These are phyloP conservation scores for Dipodascopsis uninucleata DNA, from an alignment of 805 yeast genomes.

Conservation along the genomic window DNA sequence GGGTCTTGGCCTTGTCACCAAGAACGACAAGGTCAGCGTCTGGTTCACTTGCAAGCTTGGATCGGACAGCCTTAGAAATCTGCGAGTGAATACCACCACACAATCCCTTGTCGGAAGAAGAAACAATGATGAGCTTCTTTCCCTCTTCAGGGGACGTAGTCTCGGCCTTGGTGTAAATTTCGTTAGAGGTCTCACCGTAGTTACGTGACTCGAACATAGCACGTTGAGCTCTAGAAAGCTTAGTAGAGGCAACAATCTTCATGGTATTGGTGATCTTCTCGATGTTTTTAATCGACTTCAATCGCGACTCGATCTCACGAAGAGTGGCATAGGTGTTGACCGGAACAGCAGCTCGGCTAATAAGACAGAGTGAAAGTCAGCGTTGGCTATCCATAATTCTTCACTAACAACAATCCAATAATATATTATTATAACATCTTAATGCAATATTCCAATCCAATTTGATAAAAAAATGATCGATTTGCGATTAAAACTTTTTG, in stretches of 20 bases:
- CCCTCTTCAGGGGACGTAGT: slow-evolving; percentile 33
- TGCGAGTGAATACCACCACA: slow-evolving; percentile 98
- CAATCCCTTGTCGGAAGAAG: slow-evolving; percentile 95
- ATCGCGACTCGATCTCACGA: slow-evolving; percentile 97
- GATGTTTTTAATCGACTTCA: slow-evolving; percentile 96
- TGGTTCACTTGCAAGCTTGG: slow-evolving; percentile 37
- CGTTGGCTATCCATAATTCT: neutral
- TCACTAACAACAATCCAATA: neutral
- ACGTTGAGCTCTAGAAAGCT: slow-evolving; percentile 91
- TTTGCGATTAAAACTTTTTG: neutral
- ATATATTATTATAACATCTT: neutral
- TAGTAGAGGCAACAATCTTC: slow-evolving; percentile 98
- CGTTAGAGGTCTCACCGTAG: slow-evolving; percentile 73
- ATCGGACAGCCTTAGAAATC: slow-evolving; percentile 82
- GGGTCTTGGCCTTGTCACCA: slow-evolving; percentile 93
- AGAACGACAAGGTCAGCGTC: slow-evolving; percentile 69
- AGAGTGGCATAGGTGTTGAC: slow-evolving; percentile 62
- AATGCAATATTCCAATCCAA: neutral
- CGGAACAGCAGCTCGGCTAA: slow-evolving; percentile 12
- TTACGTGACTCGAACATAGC: slow-evolving; percentile 86
- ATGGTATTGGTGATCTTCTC: slow-evolving; percentile 99
- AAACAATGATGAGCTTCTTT: slow-evolving; percentile 77
- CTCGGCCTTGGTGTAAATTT: slow-evolving; percentile 59
- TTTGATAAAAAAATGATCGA: neutral
- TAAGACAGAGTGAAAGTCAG: neutral